Evolutionary conservation across 1,139 yeast genomes (phyloP).

Genomic region (Scheffersomyces insectosa): DNA sequence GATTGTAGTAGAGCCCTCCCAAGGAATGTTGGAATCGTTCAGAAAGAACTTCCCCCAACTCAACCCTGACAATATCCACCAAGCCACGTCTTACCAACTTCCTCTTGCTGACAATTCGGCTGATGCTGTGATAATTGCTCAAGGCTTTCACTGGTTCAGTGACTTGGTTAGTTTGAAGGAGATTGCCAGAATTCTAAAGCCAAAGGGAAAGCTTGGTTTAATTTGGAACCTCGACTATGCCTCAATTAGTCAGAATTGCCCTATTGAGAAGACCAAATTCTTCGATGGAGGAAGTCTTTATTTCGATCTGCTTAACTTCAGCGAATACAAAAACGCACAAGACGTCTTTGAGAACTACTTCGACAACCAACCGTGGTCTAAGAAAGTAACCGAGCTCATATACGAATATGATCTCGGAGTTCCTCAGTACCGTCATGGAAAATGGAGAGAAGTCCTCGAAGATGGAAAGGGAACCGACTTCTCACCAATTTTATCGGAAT

Average conservation of each 20-base stretch:
- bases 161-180: conserved; percentile 51
- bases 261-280: conserved; percentile 5
- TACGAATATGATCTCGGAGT: conserved; percentile 39
- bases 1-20: conserved; percentile 57
- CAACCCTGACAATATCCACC: conserved; percentile 19
- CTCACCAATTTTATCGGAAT: conserved; percentile 27
- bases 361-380: conserved; percentile 25
- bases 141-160: conserved; percentile 72
- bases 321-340: conserved; percentile 1
- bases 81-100: conserved; percentile 51
- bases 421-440: conserved; percentile 58
- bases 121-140: conserved; percentile 61
- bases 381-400: conserved; percentile 23
- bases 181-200: conserved; percentile 52
- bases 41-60: conserved; percentile 48
- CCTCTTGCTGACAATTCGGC: conserved; percentile 47
- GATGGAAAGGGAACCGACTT: conserved; percentile 24
- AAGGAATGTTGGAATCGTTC: conserved; percentile 59
- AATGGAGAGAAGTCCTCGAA: conserved; percentile 48
- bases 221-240: conserved; percentile 64
- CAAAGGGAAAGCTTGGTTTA: conserved; percentile 49
- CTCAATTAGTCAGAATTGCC: conserved; percentile 8
- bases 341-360: conserved; percentile 13
- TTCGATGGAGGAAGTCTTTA: conserved; percentile 10
- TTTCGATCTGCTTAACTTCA: conserved; percentile 5